Base-by-base conservation (phyloP, 257 asterid genomes). In the Capsicum chinense region DNA sequence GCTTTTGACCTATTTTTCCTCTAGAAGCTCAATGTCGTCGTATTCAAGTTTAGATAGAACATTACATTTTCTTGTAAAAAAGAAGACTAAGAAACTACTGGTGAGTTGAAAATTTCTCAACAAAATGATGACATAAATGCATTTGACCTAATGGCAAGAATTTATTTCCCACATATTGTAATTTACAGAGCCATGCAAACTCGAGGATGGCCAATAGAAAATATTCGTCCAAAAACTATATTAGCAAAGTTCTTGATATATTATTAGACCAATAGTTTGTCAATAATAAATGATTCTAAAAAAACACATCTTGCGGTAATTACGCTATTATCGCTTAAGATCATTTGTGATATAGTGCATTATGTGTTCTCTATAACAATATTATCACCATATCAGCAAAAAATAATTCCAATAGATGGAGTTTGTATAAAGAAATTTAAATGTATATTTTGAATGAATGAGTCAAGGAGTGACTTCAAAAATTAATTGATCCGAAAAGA, bases 401-500 rank as follows among this genome's bases (percentile, higher is more conserved):
- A 26, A 26, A 26, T 26, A 26, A 26, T 26, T 26, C 33, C 33
- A 1, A 26, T 26, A 26, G 33, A 26, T 26, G 33, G 33, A 26
- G 33, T 26, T 26, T 1, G 33, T 26, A 26, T 26, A 26, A 26
- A 1, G 33, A 26, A 26, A 26, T 26, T 26, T 26, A 26, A 26
- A 26, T 26, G 33, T 26, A 1, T 26, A 26, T 26, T 26, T 68
- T 33, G 15, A 37, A 68, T 68, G 37, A 15, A 44, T n/a, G 26
- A 44, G 58, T 44, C 57, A 44, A 5, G 57, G 33, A 69, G 79
- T 71, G 1, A 0, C 37, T 9, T 71, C 2, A 57, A 13, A 44
- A 71, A 44, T 47, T 71, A 71, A 17, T 71, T 57, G 17, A 42
- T 71, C 79, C 58, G 79, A 44, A 71, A 47, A n/a, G 37, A 37